Evolutionary conservation across 2,329 filamentous ascomycete species (phyloP).

Genomic region (Colletotrichum nymphaeae): DNA sequence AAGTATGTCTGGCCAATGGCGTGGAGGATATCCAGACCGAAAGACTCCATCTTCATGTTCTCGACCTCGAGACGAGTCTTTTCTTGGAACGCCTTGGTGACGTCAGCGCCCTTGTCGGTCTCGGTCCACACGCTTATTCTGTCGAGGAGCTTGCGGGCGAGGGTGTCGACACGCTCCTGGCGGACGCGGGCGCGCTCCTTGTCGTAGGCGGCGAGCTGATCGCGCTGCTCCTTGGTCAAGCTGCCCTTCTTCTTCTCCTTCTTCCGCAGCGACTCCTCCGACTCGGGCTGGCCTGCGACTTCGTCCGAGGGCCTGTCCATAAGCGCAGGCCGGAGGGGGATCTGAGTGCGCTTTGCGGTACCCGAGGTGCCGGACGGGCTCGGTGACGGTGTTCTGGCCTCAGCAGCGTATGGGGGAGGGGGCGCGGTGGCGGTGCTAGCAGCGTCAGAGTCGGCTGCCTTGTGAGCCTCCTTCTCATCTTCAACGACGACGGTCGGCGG

Average conservation of each 20-base stretch:
- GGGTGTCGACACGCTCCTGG: conserved; percentile 88
- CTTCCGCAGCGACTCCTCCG: conserved; percentile 57
- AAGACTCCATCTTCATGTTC: conserved; percentile 99
- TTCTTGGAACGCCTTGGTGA: conserved; percentile 90
- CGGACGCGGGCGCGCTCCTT: conserved; percentile 85
- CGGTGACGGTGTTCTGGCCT: conserved; percentile 50
- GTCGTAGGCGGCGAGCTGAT: conserved; percentile 90
- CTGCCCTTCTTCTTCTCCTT: conserved; percentile 88
- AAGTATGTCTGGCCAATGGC: conserved; percentile 93
- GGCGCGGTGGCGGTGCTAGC: conserved; percentile 34
- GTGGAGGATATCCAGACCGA: conserved; percentile 95
- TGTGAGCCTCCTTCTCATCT: conserved; percentile 45
- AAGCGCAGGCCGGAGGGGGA: conserved; percentile 85
- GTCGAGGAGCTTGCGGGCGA: conserved; percentile 87
- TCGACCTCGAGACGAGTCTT: conserved; percentile 96
- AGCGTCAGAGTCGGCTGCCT: conserved; percentile 34
- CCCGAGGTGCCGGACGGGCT: conserved; percentile 49
- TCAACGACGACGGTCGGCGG: conserved; percentile 55
- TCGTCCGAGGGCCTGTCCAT: conserved; percentile 86
- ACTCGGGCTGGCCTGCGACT: conserved; percentile 78
- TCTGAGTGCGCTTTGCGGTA: conserved; percentile 58
- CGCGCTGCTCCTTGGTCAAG: conserved; percentile 90
- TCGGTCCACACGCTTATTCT: conserved; percentile 96
- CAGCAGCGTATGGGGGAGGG: conserved; percentile 44
- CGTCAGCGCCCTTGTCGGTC: conserved; percentile 88